Conservation (phyloP, 352 stramenopile species). For the Globisporangium paroecandrum region DNA sequence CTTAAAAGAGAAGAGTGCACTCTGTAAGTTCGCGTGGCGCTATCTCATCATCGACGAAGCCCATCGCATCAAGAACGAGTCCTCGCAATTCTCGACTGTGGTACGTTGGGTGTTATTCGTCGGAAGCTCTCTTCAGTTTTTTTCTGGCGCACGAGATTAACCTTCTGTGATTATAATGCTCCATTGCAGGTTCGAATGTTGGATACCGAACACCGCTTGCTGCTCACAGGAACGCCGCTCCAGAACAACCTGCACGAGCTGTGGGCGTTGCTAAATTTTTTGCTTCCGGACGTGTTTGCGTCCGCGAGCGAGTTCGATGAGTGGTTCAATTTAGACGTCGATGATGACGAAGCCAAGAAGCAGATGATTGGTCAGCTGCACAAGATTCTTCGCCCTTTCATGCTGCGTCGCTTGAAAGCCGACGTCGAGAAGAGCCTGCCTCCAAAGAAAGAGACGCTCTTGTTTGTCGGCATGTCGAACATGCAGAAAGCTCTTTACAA, state of each 20-base stretch:
- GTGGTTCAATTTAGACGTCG: slow-evolving; percentile 87
- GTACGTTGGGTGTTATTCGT: slow-evolving; percentile 22
- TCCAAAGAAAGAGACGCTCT: slow-evolving; percentile 96
- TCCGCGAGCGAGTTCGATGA: slow-evolving; percentile 85
- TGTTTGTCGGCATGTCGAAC: slow-evolving; percentile 88
- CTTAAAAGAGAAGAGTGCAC: slow-evolving; percentile 83
- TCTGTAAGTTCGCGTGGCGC: slow-evolving; percentile 89
- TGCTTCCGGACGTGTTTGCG: slow-evolving; percentile 93
- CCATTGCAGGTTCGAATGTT: slow-evolving; percentile 50
- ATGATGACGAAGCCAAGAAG: slow-evolving; percentile 88
- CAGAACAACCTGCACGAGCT: slow-evolving; percentile 96
- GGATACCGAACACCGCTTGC: slow-evolving; percentile 77
- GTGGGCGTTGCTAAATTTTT: slow-evolving; percentile 93
- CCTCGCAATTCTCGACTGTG: slow-evolving; percentile 85
- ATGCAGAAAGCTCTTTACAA: slow-evolving; percentile 98
- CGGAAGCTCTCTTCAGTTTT: too few relatives aligned
- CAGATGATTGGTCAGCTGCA: slow-evolving; percentile 88
- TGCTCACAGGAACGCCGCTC: slow-evolving; percentile 93
- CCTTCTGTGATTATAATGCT: background rate
- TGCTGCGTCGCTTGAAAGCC: slow-evolving; percentile 97
- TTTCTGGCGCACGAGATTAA: background rate
- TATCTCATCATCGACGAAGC: slow-evolving; percentile 88
- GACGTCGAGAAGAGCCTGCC: slow-evolving; percentile 98
- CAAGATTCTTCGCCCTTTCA: slow-evolving; percentile 92
- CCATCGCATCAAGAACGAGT: slow-evolving; percentile 88